These are phyloP conservation scores for Sisymbrium irio DNA, from an alignment of 345 rosid genomes.

Conservation along the genomic window DNA sequence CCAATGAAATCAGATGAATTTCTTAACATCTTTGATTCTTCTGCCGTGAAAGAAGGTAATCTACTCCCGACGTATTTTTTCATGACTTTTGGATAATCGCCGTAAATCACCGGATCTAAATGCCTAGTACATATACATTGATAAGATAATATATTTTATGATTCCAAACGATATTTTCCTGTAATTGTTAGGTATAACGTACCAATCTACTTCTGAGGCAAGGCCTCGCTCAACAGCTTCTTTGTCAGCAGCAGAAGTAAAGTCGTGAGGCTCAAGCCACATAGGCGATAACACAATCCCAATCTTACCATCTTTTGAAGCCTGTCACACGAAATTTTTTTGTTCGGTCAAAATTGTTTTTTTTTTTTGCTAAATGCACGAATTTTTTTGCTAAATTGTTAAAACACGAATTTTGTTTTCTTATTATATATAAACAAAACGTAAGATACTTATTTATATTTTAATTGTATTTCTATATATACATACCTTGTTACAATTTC, in stretches of 20 bases:
- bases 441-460: neutral
- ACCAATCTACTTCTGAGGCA: conserved; percentile 16
- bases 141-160: neutral
- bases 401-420: neutral
- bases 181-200: neutral
- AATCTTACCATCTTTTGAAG: conserved; percentile 26
- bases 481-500: conserved; percentile 24
- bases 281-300: conserved; percentile 27
- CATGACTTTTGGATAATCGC: conserved; percentile 26
- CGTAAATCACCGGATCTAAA: conserved; percentile 22
- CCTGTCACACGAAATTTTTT: conserved; percentile 2
- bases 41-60: conserved; percentile 22
- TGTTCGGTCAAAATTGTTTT: no score
- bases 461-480: neutral
- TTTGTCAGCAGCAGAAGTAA: conserved; percentile 16
- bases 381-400: no score
- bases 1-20: conserved; percentile 27
- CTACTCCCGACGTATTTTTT: conserved; percentile 10
- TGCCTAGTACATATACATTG: conserved; percentile 9
- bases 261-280: conserved; percentile 28
- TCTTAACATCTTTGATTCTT: conserved; percentile 27
- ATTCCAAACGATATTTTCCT: neutral
- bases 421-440: neutral
- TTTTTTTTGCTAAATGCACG: no score
- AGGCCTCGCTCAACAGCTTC: conserved; percentile 27